Evolutionary conservation across 495 filamentous ascomycete species (phyloP), one percentile per base, ranked within the genome.

Genomic region (Trichocladium antarcticum): DNA sequence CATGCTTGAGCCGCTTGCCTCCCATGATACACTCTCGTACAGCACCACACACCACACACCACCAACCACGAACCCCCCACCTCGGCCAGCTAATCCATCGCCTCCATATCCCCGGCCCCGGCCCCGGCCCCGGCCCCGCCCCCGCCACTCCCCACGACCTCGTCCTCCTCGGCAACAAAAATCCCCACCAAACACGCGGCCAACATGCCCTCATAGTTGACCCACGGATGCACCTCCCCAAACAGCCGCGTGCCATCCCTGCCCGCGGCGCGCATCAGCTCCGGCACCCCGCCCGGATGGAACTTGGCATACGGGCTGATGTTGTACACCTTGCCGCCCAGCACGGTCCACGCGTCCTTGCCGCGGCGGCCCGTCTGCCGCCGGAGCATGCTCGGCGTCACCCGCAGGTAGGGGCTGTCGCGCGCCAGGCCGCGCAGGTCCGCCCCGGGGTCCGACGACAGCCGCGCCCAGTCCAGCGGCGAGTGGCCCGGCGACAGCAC

Each of bases 131-230:
- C 48, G 42, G 62, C 53, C 85, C 80, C 38, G 73, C 69, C 71
- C 57, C 74, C 48, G 45, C 63, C 54, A 31, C 29, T 31, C 16
- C 49, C 73, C 34, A 88, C 54, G 28, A 31, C 36, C 15, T 47
- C 73, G 32, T 88, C 82, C 46, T 77, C 72, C 73, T 97, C 93
- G 5, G 76, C 73, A 34, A 97, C 87, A 62, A 87, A 68, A 27
- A 95, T 80, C 1, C 92, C 92, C 4, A 98, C 75, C 53, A 95
- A 57, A 64, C 90, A 96, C 57, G 83, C 78, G 20, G 80, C 78
- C 45, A 98, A 66, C 78, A 98, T 95, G 4, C 83, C 85, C 70
- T 97, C 93, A 74, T 87, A 94, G 58, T 94, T 98, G 9, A 98
- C 90, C 92, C 93, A 98, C 15, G 90, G 88, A 72, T 98, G 92